Evolutionary conservation across 495 filamentous ascomycete genomes (phyloP).

Genomic region (Podospora pseudoanserina): DNA sequence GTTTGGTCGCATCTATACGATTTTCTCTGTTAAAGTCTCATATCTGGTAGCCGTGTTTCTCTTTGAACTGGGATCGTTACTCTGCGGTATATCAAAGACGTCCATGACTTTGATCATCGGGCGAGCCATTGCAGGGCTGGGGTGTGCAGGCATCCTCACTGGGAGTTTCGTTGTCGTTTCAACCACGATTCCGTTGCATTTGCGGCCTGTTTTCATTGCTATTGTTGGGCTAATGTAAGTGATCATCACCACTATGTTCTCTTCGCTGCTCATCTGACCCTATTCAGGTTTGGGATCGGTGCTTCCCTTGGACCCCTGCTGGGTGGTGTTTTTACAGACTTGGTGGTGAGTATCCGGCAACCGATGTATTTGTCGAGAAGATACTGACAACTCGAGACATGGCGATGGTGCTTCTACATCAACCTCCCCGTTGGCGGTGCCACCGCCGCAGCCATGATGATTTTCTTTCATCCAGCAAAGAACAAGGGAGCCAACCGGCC

Average conservation of each 20-base stretch:
- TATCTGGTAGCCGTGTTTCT: constrained; percentile 42
- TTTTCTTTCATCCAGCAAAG: constrained; percentile 33
- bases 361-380: not conserved
- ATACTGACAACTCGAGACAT: constrained; percentile 27
- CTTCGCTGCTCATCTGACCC: constrained; percentile 39
- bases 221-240: constrained; percentile 31
- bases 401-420: constrained; percentile 56
- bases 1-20: constrained; percentile 50
- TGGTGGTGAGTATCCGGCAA: constrained; percentile 23
- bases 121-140: constrained; percentile 55
- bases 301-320: constrained; percentile 41
- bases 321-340: constrained; percentile 54
- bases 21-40: constrained; percentile 42
- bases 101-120: constrained; percentile 55
- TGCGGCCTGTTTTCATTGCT: constrained; percentile 43
- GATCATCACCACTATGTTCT: not conserved
- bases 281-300: constrained; percentile 37
- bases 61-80: constrained; percentile 51
- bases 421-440: constrained; percentile 47
- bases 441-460: constrained; percentile 40
- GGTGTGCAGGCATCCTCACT: constrained; percentile 39
- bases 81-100: constrained; percentile 53
- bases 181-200: constrained; percentile 44
- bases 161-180: constrained; percentile 50
- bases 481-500: constrained; percentile 24